Evolutionary conservation across 1,284 basidiomycete genomes (phyloP).

Genomic region (Heliocybe sulcata): DNA sequence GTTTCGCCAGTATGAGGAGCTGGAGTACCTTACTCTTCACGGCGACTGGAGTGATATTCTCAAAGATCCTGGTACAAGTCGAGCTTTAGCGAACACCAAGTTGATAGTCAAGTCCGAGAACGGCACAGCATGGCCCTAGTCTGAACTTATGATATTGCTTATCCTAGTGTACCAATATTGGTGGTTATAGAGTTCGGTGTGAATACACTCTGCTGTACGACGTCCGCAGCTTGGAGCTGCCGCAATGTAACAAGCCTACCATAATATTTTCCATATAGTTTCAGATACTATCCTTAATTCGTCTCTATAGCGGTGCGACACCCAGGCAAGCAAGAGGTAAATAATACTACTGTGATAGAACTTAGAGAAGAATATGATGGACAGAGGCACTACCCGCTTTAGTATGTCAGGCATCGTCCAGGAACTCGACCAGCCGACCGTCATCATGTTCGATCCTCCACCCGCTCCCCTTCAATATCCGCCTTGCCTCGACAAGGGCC

Average conservation of each 20-base stretch:
- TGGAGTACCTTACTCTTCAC: slow-evolving; percentile 34
- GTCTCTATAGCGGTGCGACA: no score
- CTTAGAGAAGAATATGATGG: no score
- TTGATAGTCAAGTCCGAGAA: neutral
- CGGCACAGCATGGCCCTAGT: neutral
- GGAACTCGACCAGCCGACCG: neutral
- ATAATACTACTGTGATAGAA: no score
- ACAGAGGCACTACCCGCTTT: neutral
- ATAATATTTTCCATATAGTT: no score
- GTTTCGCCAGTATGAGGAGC: slow-evolving; percentile 34
- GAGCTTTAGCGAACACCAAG: neutral
- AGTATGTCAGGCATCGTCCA: neutral
- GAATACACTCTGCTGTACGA: no score
- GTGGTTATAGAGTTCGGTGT: no score
- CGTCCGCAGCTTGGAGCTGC: no score
- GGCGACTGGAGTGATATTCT: slow-evolving; percentile 37
- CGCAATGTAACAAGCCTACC: no score
- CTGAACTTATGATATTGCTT: no score
- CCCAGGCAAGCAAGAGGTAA: no score
- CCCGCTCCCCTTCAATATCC: neutral
- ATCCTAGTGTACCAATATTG: no score
- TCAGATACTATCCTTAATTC: no score
- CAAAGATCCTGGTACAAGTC: slow-evolving; percentile 4
- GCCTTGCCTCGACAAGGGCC: neutral
- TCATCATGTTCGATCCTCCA: neutral